A percentile compares a stretch with the other conserved stretches of the same genome.
These are phyloP conservation scores for Parasitella parasitica DNA, from an alignment of 371 early-diverging fungal genomes.

Conservation along the genomic window DNA sequence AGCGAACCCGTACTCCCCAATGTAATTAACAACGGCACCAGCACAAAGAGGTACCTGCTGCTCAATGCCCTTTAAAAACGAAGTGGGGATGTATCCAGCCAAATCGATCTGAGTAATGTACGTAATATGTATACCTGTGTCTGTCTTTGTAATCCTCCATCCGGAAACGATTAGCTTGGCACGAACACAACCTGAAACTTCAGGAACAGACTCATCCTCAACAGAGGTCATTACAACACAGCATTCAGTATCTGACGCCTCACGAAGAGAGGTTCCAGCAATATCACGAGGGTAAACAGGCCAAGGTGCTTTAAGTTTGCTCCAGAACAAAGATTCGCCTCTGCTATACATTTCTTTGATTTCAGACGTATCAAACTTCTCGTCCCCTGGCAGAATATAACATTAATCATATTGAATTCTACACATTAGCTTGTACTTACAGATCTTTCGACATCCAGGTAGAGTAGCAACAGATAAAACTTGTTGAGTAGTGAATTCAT, in stretches of 20 bases:
- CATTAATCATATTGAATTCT: background rate
- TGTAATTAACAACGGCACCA: conserved; percentile 39
- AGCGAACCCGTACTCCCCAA: conserved; percentile 34
- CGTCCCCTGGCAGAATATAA: conserved; percentile 37
- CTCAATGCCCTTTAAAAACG: conserved; percentile 38
- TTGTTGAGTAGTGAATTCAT: conserved; percentile 26
- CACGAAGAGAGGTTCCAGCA: conserved; percentile 22
- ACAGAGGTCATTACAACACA: conserved; percentile 42
- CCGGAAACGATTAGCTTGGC: conserved; percentile 45
- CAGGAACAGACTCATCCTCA: conserved; percentile 31
- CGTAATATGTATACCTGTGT: conserved; percentile 35
- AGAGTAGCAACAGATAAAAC: conserved; percentile 25
- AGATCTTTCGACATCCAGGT: conserved; percentile 33
- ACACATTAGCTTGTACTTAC: too few species aligned
- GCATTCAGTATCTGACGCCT: conserved; percentile 18
- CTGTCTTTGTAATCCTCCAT: conserved; percentile 38
- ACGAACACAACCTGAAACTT: conserved; percentile 33
- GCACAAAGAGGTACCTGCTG: conserved; percentile 51
- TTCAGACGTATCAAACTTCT: conserved; percentile 43
- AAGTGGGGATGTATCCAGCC: conserved; percentile 43
- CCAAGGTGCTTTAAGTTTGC: conserved; percentile 47
- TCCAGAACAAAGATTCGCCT: conserved; percentile 42
- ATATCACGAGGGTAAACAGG: conserved; percentile 41
- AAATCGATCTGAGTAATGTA: conserved; percentile 49
- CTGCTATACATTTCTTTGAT: conserved; percentile 33